Evolutionary conservation across 768 basidiomycete species (phyloP).

Genomic region (Rhodotorula kratochvilovae): DNA sequence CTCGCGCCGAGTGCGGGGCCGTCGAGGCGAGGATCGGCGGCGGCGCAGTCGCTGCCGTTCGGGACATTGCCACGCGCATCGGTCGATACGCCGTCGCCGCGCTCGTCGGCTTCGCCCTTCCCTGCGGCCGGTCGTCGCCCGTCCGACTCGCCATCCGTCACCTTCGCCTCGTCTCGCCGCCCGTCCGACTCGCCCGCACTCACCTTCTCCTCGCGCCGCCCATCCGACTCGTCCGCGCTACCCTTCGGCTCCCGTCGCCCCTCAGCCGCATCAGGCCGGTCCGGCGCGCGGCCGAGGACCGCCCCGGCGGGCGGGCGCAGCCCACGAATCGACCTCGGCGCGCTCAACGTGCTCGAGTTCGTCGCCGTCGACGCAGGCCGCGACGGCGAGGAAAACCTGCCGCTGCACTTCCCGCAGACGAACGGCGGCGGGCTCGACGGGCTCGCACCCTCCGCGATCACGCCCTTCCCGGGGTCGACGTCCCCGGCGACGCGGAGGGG

Average conservation of each 20-base stretch:
- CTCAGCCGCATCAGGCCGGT: not conserved
- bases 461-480: not conserved
- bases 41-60: not conserved
- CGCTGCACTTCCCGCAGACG: conserved; percentile 8
- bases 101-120: not conserved
- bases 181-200: not conserved
- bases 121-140: no score
- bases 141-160: not conserved
- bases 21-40: no score
- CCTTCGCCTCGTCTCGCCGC: not conserved
- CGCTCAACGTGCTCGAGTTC: conserved; percentile 17
- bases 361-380: not conserved
- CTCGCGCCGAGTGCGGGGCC: no score
- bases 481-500: not conserved
- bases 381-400: not conserved
- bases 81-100: not conserved
- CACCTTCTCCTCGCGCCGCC: not conserved
- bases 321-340: not conserved
- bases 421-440: not conserved
- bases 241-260: not conserved
- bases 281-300: not conserved
- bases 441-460: not conserved
- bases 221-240: not conserved
- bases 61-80: no score
- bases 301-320: not conserved